A percentile compares a stretch with the other conserved stretches of the same genome.
phyloP scores from a whole-genome alignment of 2,329 filamentous ascomycete species.

The Pseudopyricularia javanii region DNA sequence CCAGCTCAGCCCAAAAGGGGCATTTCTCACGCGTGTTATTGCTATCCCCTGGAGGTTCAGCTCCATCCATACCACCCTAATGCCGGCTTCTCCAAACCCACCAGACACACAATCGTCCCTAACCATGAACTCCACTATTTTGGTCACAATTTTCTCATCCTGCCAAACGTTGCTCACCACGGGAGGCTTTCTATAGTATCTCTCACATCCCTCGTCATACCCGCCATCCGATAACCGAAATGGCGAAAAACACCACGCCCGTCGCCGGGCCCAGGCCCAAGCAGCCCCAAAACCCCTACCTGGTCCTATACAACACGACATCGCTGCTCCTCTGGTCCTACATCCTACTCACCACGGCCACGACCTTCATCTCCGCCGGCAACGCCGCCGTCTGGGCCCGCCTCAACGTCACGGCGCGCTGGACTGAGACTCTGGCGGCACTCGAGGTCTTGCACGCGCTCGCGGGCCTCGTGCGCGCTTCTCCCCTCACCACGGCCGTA shows the following conservation, averaged over 20 bases:
- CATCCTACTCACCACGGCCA: not conserved
- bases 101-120: too few relatives aligned
- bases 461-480: conserved; percentile 49
- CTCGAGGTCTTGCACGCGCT: conserved; percentile 51
- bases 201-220: not conserved
- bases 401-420: conserved; percentile 13
- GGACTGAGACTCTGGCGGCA: conserved; percentile 37
- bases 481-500: conserved; percentile 51
- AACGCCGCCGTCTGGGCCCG: conserved; percentile 1
- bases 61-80: too few relatives aligned
- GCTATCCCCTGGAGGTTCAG: too few relatives aligned
- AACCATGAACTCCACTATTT: too few relatives aligned
- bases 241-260: not conserved
- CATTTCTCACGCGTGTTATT: too few relatives aligned
- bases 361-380: not conserved
- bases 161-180: too few relatives aligned
- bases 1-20: too few relatives aligned
- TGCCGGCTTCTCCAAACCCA: too few relatives aligned
- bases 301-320: not conserved
- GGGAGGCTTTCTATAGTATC: too few relatives aligned
- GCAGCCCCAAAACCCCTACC: conserved; percentile 4
- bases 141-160: too few relatives aligned
- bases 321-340: not conserved
- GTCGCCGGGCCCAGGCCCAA: not conserved
- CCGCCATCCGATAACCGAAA: too few relatives aligned